Conservation (phyloP, 225 moss, liverwort and hornwort genomes). For the Pseudoscleropodium purum region DNA sequence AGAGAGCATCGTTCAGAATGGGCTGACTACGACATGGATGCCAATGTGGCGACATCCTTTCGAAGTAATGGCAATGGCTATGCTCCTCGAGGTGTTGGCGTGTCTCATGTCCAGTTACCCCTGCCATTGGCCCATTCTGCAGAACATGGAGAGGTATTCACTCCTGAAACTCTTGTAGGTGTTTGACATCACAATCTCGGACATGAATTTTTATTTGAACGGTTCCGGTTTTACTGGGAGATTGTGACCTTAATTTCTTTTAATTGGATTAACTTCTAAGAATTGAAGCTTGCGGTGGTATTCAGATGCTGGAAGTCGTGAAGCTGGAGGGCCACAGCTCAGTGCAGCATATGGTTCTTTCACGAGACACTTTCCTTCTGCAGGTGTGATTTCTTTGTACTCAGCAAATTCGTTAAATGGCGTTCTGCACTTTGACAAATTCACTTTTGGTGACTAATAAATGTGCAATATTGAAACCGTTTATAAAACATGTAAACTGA, state of each 20-base stretch:
- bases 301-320: conserved; percentile 88
- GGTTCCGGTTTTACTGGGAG: too few relatives aligned
- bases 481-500: not conserved
- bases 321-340: conserved; percentile 89
- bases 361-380: conserved; percentile 70
- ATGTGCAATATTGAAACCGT: not conserved
- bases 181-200: not conserved
- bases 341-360: conserved; percentile 72
- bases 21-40: conserved; percentile 63
- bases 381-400: conserved; percentile 40
- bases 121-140: conserved; percentile 76
- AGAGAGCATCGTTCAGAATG: conserved; percentile 60
- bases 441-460: not conserved
- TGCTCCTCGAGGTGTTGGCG: conserved; percentile 48
- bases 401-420: not conserved
- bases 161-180: not conserved
- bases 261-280: not conserved
- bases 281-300: not conserved
- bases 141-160: conserved; percentile 86
- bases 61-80: conserved; percentile 64
- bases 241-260: not conserved
- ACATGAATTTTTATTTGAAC: not conserved
- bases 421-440: not conserved
- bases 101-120: conserved; percentile 75
- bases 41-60: conserved; percentile 79